Conservation (phyloP, 2,329 filamentous ascomycete genomes). For the Cladosporium cucumerinum region DNA sequence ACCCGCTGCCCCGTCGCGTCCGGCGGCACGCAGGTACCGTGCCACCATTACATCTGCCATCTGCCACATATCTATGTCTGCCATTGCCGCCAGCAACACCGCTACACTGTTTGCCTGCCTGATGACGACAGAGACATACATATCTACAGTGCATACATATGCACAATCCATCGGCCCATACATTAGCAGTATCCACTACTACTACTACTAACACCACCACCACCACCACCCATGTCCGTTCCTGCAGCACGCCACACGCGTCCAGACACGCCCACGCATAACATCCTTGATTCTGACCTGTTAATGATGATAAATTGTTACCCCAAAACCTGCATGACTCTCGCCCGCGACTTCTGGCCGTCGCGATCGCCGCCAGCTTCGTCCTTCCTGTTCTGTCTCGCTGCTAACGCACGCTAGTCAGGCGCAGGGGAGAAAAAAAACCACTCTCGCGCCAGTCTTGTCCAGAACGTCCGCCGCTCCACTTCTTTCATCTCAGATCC, state of each 20-base stretch:
- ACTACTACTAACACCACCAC: background rate
- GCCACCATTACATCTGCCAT: background rate
- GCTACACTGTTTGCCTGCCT: background rate
- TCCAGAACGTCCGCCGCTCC: slow-evolving; percentile 11
- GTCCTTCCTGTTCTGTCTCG: slow-evolving; percentile 1
- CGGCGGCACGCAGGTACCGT: background rate
- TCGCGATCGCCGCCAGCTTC: slow-evolving; percentile 8
- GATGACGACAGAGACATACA: slow-evolving; percentile 9
- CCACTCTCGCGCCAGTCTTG: background rate
- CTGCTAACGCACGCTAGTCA: slow-evolving; percentile 8
- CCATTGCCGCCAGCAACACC: too few relatives aligned
- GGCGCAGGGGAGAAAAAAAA: slow-evolving; percentile 15
- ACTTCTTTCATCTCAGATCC: slow-evolving; percentile 1
- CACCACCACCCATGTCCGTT: slow-evolving; percentile 2
- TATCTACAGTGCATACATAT: background rate
- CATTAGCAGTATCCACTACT: background rate
- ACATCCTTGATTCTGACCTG: background rate
- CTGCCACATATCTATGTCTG: too few relatives aligned
- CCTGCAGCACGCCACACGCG: slow-evolving; percentile 8
- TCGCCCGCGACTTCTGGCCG: slow-evolving; percentile 7
- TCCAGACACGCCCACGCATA: slow-evolving; percentile 1
- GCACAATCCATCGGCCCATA: slow-evolving; percentile 3
- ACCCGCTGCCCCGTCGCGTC: background rate
- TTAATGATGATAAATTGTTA: too few relatives aligned
- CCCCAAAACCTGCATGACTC: slow-evolving; percentile 5